These are phyloP conservation scores for Penicillium aurantiogriseum DNA, from an alignment of 2,329 filamentous ascomycete genomes.

Conservation along the genomic window DNA sequence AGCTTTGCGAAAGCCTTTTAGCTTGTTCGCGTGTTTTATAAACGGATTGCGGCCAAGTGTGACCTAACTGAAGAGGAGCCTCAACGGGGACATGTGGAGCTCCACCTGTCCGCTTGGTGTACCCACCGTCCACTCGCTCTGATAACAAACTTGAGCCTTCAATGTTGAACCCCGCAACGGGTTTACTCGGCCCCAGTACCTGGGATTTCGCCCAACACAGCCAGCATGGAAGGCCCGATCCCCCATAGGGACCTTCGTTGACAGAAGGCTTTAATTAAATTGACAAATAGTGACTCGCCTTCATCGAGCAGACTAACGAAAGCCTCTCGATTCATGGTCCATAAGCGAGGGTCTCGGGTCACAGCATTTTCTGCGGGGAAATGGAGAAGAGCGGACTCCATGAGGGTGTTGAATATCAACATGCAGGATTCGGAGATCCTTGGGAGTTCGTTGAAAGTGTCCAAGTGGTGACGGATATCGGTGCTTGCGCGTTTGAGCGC, in stretches of 20 bases:
- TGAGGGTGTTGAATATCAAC: too few relatives aligned
- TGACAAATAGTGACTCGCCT: not conserved
- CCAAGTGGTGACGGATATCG: too few relatives aligned
- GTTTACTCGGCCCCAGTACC: too few relatives aligned
- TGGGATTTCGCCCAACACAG: not conserved
- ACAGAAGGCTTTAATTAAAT: too few relatives aligned
- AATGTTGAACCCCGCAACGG: too few relatives aligned
- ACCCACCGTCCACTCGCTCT: not conserved
- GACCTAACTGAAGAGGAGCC: not conserved
- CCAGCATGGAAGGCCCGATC: constrained; percentile 13
- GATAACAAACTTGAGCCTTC: not conserved
- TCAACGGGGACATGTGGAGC: constrained; percentile 6
- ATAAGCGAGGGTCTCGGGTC: constrained; percentile 2
- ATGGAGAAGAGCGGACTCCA: too few relatives aligned
- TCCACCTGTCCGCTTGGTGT: constrained; percentile 6
- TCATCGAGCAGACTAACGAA: constrained; percentile 8
- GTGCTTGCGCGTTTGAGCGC: too few relatives aligned
- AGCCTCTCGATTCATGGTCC: constrained; percentile 8
- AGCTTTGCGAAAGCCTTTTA: not conserved
- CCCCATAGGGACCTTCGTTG: constrained; percentile 5
- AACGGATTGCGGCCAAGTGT: not conserved
- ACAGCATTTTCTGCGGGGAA: too few relatives aligned
- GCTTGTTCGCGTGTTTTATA: not conserved
- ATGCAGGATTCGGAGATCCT: too few relatives aligned
- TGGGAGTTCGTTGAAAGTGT: too few relatives aligned